phyloP scores from a whole-genome alignment of 257 asterid genomes.

The Pogostemon cablin region DNA sequence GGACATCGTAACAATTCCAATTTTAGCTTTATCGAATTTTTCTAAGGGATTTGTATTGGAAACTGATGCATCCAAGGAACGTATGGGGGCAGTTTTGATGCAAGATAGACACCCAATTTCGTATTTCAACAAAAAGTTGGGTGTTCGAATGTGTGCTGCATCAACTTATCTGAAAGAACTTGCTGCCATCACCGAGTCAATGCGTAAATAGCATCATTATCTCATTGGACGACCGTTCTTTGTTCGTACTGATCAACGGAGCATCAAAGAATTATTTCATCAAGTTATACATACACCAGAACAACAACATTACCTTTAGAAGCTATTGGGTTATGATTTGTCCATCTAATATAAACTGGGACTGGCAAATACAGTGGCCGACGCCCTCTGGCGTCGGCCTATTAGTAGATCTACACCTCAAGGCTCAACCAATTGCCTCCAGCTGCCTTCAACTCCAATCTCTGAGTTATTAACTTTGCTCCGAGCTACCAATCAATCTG shows the following conservation, averaged over 20 bases:
- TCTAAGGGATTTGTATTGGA: not conserved
- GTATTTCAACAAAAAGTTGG: not conserved
- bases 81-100: not conserved
- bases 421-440: no score
- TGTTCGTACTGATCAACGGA: conserved; percentile 1
- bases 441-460: no score
- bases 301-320: not conserved
- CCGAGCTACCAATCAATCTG: no score
- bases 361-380: not conserved
- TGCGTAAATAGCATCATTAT: not conserved
- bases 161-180: not conserved
- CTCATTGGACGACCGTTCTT: not conserved
- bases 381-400: not conserved
- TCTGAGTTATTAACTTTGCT: no score
- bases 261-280: not conserved
- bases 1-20: not conserved
- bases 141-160: not conserved
- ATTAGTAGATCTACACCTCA: no score
- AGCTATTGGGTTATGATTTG: not conserved
- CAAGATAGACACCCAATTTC: not conserved
- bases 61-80: not conserved
- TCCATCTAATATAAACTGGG: not conserved
- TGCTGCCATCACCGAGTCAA: not conserved
- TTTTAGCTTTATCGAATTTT: not conserved
- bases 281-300: not conserved